Evolutionary conservation across 306 rosid genomes (phyloP).

Genomic region (Rosa persica): DNA sequence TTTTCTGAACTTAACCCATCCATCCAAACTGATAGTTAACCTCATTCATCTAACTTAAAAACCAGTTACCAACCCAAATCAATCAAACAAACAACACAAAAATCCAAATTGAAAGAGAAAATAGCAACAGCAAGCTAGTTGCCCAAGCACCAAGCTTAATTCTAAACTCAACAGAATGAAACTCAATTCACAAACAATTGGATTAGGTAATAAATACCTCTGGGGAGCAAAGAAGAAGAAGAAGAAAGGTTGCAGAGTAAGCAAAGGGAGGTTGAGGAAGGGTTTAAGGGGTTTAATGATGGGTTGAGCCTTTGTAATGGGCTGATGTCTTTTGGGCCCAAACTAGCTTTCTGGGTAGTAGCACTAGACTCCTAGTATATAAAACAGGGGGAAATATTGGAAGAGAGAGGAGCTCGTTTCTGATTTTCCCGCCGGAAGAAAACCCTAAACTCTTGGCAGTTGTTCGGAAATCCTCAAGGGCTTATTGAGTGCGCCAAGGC

Average conservation of each 20-base stretch:
- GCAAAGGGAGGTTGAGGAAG: background rate
- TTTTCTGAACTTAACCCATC: no score
- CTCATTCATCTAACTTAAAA: no score
- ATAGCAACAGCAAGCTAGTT: background rate
- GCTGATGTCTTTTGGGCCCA: background rate
- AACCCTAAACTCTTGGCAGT: background rate
- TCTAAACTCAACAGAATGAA: no score
- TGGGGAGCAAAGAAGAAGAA: no score
- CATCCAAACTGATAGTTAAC: no score
- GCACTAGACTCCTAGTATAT: no score
- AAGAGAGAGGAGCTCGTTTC: background rate
- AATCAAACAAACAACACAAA: no score
- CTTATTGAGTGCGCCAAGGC: background rate
- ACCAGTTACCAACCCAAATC: no score
- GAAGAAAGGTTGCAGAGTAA: background rate
- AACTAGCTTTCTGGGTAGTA: background rate
- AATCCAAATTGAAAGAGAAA: no score
- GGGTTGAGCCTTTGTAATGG: background rate
- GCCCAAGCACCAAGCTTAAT: no score
- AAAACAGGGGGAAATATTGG: background rate
- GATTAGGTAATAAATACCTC: background rate
- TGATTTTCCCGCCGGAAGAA: background rate
- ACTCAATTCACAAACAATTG: no score
- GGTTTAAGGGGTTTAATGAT: background rate
- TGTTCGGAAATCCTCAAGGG: background rate